A percentile compares a stretch with the other conserved stretches of the same genome.
Conservation (phyloP, 2,329 filamentous ascomycete species). For the Aureobasidium sp. region DNA sequence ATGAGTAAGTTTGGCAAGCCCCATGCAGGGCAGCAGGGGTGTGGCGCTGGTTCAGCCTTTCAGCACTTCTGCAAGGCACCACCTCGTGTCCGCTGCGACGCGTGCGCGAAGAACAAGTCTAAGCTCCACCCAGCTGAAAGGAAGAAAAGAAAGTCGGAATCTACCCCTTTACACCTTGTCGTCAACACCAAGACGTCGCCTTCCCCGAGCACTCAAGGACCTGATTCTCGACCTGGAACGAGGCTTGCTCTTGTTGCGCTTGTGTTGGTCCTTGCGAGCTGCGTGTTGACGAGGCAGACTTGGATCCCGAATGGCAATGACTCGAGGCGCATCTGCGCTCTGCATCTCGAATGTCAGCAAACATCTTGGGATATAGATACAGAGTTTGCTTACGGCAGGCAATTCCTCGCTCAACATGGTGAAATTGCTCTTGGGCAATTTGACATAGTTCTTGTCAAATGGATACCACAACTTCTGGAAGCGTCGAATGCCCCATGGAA, state of each 20-base stretch:
- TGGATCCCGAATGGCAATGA: not conserved
- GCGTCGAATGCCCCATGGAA: conserved; percentile 24
- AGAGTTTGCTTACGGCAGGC: conserved; percentile 21
- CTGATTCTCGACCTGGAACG: conserved; percentile 1
- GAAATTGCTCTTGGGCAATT: conserved; percentile 25
- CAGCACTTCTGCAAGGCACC: not conserved
- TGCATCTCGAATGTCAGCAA: not conserved
- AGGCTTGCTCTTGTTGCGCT: conserved; percentile 3
- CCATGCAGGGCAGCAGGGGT: not conserved
- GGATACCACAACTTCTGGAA: conserved; percentile 26
- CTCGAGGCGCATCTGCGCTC: conserved; percentile 20
- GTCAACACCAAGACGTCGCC: not conserved
- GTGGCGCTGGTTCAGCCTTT: not conserved
- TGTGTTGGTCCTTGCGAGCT: not conserved
- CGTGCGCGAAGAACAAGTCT: not conserved
- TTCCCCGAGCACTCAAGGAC: conserved; percentile 4
- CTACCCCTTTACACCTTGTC: conserved; percentile 6
- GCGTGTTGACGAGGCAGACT: not conserved
- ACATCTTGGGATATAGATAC: not conserved
- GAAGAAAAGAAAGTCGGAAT: not conserved
- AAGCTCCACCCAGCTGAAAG: conserved; percentile 1
- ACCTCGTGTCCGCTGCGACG: not conserved
- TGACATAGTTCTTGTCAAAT: conserved; percentile 21
- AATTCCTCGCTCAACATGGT: conserved; percentile 31
- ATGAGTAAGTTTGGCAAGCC: not conserved